Conservation (phyloP, 345 rosid species). For the Garcia nutans region DNA sequence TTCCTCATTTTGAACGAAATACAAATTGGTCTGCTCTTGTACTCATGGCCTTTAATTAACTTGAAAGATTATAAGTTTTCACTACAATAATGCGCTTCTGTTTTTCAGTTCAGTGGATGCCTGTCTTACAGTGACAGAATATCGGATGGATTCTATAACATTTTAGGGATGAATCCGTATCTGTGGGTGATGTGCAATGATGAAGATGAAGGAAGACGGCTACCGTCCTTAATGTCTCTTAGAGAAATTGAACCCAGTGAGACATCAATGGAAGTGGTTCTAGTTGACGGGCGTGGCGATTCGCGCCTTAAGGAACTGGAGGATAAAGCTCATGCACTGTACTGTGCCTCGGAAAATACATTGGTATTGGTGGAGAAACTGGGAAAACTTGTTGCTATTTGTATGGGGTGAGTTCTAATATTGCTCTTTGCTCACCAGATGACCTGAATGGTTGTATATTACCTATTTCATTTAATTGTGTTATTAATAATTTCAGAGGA, state of each 20-base stretch:
- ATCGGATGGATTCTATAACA: conserved; percentile 88
- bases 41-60: background rate
- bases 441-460: background rate
- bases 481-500: conserved; percentile 50
- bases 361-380: conserved; percentile 73
- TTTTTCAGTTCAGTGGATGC: conserved; percentile 76
- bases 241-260: conserved; percentile 63
- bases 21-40: background rate
- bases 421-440: background rate
- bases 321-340: conserved; percentile 81
- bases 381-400: conserved; percentile 80
- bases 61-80: background rate
- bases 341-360: conserved; percentile 65
- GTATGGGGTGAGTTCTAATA: conserved; percentile 64
- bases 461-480: background rate
- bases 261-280: conserved; percentile 82
- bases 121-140: conserved; percentile 83
- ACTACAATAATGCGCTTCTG: background rate
- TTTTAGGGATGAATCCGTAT: conserved; percentile 89
- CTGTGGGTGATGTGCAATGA: conserved; percentile 94
- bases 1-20: background rate
- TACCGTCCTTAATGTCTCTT: conserved; percentile 73
- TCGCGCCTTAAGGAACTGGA: conserved; percentile 74
- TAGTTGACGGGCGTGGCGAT: conserved; percentile 71
- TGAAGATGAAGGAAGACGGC: conserved; percentile 53